A percentile compares a stretch with the other conserved stretches of the same genome.
Evolutionary conservation across 805 yeast species (phyloP).

Genomic region (Kuraishia floccosa): DNA sequence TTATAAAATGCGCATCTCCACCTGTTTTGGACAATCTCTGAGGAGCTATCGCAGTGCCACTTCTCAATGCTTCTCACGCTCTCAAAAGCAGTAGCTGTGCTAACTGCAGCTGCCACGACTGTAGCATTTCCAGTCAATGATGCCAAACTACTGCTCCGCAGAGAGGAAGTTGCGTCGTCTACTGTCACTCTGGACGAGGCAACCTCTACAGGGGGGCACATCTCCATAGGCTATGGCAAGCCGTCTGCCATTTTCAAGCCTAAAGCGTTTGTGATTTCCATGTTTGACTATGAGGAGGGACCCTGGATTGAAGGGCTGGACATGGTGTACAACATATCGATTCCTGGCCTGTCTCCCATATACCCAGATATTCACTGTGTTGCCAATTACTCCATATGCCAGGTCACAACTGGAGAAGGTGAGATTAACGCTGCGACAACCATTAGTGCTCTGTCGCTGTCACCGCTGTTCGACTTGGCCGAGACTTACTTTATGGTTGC

Average conservation of each 20-base stretch:
- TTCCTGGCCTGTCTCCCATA: conserved; percentile 57
- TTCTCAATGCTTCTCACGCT: no score
- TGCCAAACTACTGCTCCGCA: no score
- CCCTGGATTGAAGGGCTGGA: conserved; percentile 40
- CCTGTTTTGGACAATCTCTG: no score
- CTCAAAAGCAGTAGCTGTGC: no score
- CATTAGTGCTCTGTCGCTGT: conserved; percentile 34
- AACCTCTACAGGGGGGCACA: conserved; percentile 3
- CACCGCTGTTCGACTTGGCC: conserved; percentile 38
- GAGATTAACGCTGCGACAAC: conserved; percentile 50
- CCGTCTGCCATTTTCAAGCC: conserved; percentile 27
- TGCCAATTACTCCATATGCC: conserved; percentile 37
- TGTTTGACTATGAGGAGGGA: conserved; percentile 40
- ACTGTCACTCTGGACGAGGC: conserved; percentile 3
- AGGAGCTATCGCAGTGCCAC: no score
- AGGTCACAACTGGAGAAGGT: conserved; percentile 47
- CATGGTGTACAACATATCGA: conserved; percentile 39
- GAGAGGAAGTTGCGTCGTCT: conserved; percentile 1
- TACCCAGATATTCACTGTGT: conserved; percentile 49
- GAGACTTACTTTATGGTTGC: conserved; percentile 44
- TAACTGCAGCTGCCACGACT: no score
- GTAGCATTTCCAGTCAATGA: no score
- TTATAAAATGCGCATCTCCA: no score
- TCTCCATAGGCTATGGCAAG: conserved; percentile 4
- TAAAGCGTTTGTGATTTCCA: conserved; percentile 40